These are phyloP conservation scores for Noccaea caerulescens DNA, from an alignment of 345 rosid genomes.

Conservation along the genomic window DNA sequence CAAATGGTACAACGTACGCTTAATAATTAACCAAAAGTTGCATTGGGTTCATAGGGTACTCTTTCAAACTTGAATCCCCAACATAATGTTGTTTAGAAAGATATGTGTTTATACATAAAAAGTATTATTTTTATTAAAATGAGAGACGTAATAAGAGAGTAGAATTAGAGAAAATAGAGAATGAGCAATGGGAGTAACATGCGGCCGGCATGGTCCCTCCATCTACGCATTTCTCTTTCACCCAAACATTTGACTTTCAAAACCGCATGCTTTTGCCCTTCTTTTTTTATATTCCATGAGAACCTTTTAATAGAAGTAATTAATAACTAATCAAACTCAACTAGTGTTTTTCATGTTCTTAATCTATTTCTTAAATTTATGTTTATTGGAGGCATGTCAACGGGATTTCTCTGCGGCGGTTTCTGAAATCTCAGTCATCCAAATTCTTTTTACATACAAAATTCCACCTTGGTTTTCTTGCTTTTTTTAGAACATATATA, in stretches of 20 bases:
- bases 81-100: too few relatives aligned
- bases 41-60: too few relatives aligned
- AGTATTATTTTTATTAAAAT: too few relatives aligned
- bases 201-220: slow-evolving; percentile 34
- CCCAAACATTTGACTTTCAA: slow-evolving; percentile 19
- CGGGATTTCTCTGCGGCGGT: slow-evolving; percentile 13
- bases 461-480: not conserved
- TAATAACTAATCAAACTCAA: slow-evolving; percentile 5
- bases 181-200: slow-evolving; percentile 20
- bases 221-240: slow-evolving; percentile 17
- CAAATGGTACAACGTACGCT: too few relatives aligned
- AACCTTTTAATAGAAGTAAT: not conserved
- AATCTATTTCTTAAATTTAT: not conserved
- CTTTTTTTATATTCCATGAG: not conserved
- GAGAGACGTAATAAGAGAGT: too few relatives aligned
- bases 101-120: too few relatives aligned
- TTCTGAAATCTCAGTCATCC: slow-evolving; percentile 1
- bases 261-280: slow-evolving; percentile 25
- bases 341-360: slow-evolving; percentile 4
- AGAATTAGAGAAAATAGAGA: slow-evolving; percentile 11
- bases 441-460: not conserved
- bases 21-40: too few relatives aligned
- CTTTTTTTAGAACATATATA: not conserved
- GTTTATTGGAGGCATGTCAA: slow-evolving; percentile 25
- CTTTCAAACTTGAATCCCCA: too few relatives aligned